Evolutionary conservation across 2,329 filamentous ascomycete species (phyloP).

Genomic region (Calonectria naviculata): DNA sequence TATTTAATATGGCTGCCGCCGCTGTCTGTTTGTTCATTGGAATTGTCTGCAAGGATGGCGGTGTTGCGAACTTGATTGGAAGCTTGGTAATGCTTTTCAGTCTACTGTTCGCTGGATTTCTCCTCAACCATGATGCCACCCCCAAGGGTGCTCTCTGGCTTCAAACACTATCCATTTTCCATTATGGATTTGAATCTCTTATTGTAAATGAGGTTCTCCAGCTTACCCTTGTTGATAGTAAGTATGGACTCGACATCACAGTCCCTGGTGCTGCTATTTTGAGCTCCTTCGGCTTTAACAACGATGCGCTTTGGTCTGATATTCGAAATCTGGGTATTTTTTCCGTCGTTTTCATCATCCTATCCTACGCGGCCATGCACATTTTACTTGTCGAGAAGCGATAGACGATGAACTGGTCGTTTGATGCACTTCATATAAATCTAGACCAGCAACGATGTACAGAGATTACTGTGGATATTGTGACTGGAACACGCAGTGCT

Average conservation of each 20-base stretch:
- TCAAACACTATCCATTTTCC: constrained; percentile 95
- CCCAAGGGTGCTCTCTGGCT: constrained; percentile 88
- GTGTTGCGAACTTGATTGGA: constrained; percentile 93
- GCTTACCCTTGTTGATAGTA: constrained; percentile 89
- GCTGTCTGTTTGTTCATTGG: constrained; percentile 96
- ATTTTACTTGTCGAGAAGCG: constrained; percentile 87
- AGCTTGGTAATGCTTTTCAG: constrained; percentile 98
- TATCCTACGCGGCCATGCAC: constrained; percentile 95
- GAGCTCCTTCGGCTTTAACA: constrained; percentile 94
- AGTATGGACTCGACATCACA: constrained; percentile 96
- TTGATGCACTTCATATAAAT: background rate
- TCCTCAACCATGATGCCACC: constrained; percentile 95
- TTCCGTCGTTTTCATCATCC: constrained; percentile 82
- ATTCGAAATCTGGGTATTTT: constrained; percentile 85
- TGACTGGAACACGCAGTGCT: background rate
- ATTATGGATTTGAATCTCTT: constrained; percentile 95
- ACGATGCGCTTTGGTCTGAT: constrained; percentile 86
- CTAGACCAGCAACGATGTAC: constrained; percentile 13
- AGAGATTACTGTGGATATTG: background rate
- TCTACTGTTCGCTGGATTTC: constrained; percentile 90
- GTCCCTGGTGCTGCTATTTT: constrained; percentile 95
- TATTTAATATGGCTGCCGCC: constrained; percentile 96
- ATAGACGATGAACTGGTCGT: constrained; percentile 43
- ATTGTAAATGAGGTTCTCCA: constrained; percentile 98
- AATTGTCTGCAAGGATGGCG: constrained; percentile 90